Evolutionary conservation across 129 eudicot species (phyloP), one percentile per base, ranked within the genome.

Genomic region (Helianthus tuberosus): DNA sequence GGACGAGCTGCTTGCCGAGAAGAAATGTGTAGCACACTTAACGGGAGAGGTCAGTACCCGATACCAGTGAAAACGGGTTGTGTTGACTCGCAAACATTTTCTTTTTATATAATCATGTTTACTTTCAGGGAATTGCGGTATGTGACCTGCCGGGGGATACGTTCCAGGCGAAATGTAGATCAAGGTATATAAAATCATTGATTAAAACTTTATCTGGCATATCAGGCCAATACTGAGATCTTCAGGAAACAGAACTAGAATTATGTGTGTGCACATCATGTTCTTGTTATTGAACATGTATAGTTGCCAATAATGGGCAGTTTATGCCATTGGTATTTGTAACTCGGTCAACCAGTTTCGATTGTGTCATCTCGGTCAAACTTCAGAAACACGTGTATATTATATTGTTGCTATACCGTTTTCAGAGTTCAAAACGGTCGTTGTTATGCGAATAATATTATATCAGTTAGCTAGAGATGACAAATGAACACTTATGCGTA

Each of bases 141-240:
- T 93, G 98, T 77, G 98, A 93, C 80, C 88, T 93, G 29, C 96
- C 98, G 0, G 96, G 76, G 63, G 98, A 93, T 74, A 93, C 98
- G 1, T 93, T 77, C 98, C 98, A 0, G 98, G 98, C 77, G 98
- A 93, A 81, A 75, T 93, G 97, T 93, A 83, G 80, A 77, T 48
- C 13, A 9, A 8, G n/a, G n/a, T n/a, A n/a, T n/a, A n/a, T n/a
- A n/a, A n/a, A n/a, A n/a, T n/a, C n/a, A n/a, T n/a, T n/a, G n/a
- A n/a, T n/a, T n/a, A n/a, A n/a, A n/a, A n/a, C n/a, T n/a, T n/a
- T n/a, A n/a, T n/a, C n/a, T n/a, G n/a, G n/a, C n/a, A n/a, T n/a
- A n/a, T n/a, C n/a, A n/a, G n/a, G n/a, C n/a, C n/a, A n/a, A n/a
- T n/a, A n/a, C n/a, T n/a, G n/a, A n/a, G n/a, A n/a, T n/a, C n/a